Conservation (phyloP, 2,329 filamentous ascomycete species). For the Tolypocladium nubicola region DNA sequence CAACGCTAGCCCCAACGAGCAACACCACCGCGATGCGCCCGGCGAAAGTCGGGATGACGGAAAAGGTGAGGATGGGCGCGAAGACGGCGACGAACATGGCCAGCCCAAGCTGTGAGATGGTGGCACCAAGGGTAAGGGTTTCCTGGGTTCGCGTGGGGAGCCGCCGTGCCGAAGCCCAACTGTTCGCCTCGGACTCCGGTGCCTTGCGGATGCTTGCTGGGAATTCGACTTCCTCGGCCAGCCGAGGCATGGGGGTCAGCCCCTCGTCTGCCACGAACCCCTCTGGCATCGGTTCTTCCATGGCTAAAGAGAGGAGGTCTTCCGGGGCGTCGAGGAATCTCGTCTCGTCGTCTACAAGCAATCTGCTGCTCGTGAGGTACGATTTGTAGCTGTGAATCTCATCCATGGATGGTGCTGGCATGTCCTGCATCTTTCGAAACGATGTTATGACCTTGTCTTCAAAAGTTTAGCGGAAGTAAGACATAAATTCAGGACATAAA, state of each 20-base stretch:
- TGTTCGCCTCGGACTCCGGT: slow-evolving; percentile 1
- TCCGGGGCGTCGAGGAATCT: slow-evolving; percentile 44
- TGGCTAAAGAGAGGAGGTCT: slow-evolving; percentile 38
- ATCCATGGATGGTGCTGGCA: slow-evolving; percentile 34
- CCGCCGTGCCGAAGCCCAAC: neutral
- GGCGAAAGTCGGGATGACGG: slow-evolving; percentile 43
- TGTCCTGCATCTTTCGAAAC: slow-evolving; percentile 40
- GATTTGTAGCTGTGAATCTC: slow-evolving; percentile 37
- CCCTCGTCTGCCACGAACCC: slow-evolving; percentile 8
- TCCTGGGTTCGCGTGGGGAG: neutral
- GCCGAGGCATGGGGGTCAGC: slow-evolving; percentile 12
- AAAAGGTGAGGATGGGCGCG: slow-evolving; percentile 47
- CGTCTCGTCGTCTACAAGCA: slow-evolving; percentile 48
- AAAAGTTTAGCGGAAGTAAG: slow-evolving; percentile 3
- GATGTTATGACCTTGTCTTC: slow-evolving; percentile 49
- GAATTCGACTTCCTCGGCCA: slow-evolving; percentile 2
- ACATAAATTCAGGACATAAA: slow-evolving; percentile 1
- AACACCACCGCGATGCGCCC: slow-evolving; percentile 47
- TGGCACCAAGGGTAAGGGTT: neutral
- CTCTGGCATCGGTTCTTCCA: slow-evolving; percentile 2
- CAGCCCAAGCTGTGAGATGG: slow-evolving; percentile 5
- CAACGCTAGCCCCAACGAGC: slow-evolving; percentile 37
- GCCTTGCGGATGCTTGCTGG: slow-evolving; percentile 2
- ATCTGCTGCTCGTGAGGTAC: slow-evolving; percentile 43
- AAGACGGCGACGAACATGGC: slow-evolving; percentile 28